phyloP scores from a whole-genome alignment of 163 green algal genomes.

The Volvox carteri region DNA sequence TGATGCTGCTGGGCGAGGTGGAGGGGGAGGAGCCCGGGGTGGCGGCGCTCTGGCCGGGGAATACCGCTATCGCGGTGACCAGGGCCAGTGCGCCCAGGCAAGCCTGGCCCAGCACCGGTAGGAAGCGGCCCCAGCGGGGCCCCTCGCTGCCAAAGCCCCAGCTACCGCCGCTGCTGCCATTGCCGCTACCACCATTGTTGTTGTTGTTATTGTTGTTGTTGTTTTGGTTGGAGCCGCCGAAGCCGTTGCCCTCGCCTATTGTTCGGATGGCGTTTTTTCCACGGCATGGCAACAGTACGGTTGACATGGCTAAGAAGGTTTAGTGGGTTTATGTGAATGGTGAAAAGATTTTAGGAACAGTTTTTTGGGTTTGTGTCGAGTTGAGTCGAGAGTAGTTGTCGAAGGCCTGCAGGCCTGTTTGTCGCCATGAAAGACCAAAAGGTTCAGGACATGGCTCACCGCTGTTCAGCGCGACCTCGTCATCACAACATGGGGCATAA shows the following conservation, averaged over 20 bases:
- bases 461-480: not conserved
- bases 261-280: not conserved
- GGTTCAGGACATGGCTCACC: not conserved
- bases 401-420: slow-evolving; percentile 3
- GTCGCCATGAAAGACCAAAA: not conserved
- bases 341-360: not conserved
- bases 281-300: not conserved
- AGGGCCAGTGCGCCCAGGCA: slow-evolving; percentile 9
- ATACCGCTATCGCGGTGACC: not conserved
- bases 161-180: not conserved
- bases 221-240: too few species aligned
- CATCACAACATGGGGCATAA: not conserved
- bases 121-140: not conserved
- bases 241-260: not conserved
- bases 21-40: slow-evolving; percentile 5
- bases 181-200: not conserved
- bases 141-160: not conserved
- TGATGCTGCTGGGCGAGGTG: not conserved
- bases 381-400: not conserved
- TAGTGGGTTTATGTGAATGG: not conserved
- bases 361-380: too few species aligned
- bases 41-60: not conserved
- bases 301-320: not conserved
- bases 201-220: too few species aligned
- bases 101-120: not conserved